Conservation (phyloP, 306 rosid species). For the Pyrus pyrifolia region DNA sequence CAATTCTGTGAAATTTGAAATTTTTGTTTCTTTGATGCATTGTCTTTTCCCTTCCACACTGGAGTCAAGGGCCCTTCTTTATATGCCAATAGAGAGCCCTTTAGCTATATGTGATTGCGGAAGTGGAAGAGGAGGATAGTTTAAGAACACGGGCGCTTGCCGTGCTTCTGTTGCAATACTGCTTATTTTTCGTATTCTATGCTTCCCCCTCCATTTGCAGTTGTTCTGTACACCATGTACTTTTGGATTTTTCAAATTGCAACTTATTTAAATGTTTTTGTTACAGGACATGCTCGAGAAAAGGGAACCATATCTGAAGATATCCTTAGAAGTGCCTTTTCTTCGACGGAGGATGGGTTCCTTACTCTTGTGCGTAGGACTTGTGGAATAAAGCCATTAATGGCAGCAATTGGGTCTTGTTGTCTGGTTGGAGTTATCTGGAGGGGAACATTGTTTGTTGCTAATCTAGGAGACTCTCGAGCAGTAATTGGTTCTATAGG, state of each 20-base stretch:
- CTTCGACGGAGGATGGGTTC: conserved; percentile 84
- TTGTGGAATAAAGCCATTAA: conserved; percentile 61
- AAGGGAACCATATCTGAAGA: conserved; percentile 59
- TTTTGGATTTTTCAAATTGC: conserved; percentile 11
- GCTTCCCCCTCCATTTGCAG: background rate
- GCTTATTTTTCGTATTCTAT: background rate
- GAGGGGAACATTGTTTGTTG: conserved; percentile 63
- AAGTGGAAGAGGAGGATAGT: background rate
- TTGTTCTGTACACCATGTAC: conserved; percentile 3
- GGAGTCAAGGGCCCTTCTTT: background rate
- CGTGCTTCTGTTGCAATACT: background rate
- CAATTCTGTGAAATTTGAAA: background rate
- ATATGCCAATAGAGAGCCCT: background rate
- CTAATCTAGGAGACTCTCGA: conserved; percentile 80
- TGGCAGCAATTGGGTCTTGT: conserved; percentile 86
- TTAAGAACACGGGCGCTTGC: background rate
- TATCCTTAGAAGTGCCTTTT: conserved; percentile 56
- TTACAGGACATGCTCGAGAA: conserved; percentile 66
- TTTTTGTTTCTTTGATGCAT: background rate
- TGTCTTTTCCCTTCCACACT: background rate
- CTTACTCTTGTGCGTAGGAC: conserved; percentile 70
- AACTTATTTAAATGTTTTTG: conserved; percentile 10
- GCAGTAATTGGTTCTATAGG: conserved; percentile 70
- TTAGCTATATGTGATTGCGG: background rate
- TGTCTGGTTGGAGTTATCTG: conserved; percentile 78